These are phyloP conservation scores for Tuber microsphaerosporum DNA, from an alignment of 495 filamentous ascomycete genomes.

Conservation along the genomic window DNA sequence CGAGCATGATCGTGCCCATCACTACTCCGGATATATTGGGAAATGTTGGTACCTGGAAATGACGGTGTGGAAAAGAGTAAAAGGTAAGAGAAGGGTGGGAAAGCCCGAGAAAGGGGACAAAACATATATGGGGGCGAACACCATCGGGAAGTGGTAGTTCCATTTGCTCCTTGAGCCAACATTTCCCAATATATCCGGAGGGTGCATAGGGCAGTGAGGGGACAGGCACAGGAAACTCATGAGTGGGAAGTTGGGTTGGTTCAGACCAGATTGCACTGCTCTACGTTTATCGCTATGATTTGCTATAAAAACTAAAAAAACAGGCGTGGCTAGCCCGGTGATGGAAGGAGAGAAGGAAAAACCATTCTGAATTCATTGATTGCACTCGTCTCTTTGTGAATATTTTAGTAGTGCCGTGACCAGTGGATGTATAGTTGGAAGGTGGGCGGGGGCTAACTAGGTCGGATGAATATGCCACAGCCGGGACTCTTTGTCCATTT, in stretches of 20 bases:
- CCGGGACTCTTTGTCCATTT: neutral
- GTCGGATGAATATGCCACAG: neutral
- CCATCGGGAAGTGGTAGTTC: neutral
- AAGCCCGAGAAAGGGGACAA: neutral
- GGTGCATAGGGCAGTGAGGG: neutral
- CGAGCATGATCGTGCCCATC: too few relatives aligned
- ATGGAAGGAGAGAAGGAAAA: neutral
- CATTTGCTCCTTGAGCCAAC: neutral
- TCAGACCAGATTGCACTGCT: neutral
- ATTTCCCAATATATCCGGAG: neutral
- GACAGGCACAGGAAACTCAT: neutral
- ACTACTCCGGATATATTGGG: neutral
- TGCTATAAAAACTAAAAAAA: neutral
- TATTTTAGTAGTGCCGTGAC: neutral
- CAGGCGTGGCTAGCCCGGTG: neutral
- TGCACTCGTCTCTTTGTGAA: neutral
- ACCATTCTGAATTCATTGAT: neutral
- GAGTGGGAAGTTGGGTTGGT: neutral
- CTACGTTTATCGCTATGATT: neutral
- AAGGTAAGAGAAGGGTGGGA: slow-evolving; percentile 5
- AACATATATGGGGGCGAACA: neutral
- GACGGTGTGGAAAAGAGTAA: neutral
- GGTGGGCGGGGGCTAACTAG: neutral
- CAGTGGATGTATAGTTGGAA: neutral
- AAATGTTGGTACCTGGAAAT: neutral